phyloP scores from a whole-genome alignment of 2,329 filamentous ascomycete genomes.

The Pseudopyrenochaeta lycopersici region DNA sequence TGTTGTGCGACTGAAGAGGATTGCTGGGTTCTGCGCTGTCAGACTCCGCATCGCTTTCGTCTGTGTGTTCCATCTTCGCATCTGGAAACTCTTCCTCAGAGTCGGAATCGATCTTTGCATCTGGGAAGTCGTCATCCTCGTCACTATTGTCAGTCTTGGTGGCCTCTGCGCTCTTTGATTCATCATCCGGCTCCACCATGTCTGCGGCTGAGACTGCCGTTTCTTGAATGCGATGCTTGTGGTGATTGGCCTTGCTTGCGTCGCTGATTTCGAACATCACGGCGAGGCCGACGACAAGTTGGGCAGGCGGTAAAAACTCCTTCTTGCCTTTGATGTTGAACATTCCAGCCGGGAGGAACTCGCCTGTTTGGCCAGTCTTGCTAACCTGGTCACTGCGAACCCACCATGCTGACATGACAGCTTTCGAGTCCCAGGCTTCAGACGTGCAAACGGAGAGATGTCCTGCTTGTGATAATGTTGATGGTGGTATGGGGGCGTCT shows the following conservation, averaged over 20 bases:
- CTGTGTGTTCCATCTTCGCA: conserved; percentile 45
- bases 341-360: conserved; percentile 78
- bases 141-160: conserved; percentile 42
- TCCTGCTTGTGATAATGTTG: conserved; percentile 90
- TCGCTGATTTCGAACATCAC: conserved; percentile 90
- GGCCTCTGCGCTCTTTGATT: conserved; percentile 23
- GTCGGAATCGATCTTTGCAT: conserved; percentile 49
- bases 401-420: conserved; percentile 96
- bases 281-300: conserved; percentile 86
- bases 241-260: conserved; percentile 82
- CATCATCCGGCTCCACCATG: conserved; percentile 24
- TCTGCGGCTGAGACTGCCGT: conserved; percentile 30
- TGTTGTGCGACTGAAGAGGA: conserved; percentile 48
- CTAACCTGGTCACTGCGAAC: conserved; percentile 89
- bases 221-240: conserved; percentile 73
- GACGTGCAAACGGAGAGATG: conserved; percentile 85
- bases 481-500: conserved; percentile 88
- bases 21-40: conserved; percentile 44
- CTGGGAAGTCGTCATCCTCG: conserved; percentile 58
- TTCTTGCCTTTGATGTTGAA: conserved; percentile 88
- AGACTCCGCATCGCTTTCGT: conserved; percentile 50
- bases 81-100: conserved; percentile 59
- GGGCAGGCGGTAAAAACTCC: conserved; percentile 88
- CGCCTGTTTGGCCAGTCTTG: conserved; percentile 81
- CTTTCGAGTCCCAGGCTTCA: conserved; percentile 94